Evolutionary conservation across 495 filamentous ascomycete species (phyloP).

Genomic region (Aspergillus homomorphus): DNA sequence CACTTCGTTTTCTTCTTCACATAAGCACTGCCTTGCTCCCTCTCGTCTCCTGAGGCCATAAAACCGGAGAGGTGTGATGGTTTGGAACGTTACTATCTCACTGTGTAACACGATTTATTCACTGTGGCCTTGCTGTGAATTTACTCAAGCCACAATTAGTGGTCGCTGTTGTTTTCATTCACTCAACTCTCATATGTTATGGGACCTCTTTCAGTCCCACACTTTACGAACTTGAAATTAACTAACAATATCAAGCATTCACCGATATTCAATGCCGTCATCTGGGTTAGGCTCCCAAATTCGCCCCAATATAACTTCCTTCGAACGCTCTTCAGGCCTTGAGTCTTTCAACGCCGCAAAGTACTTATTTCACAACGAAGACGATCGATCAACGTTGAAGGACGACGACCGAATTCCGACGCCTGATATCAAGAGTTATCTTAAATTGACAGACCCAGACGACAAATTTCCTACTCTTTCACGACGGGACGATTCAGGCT

Average conservation of each 20-base stretch:
- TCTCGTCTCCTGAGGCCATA: slow-evolving; percentile 7
- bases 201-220: background rate
- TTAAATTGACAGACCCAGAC: slow-evolving; percentile 71
- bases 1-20: slow-evolving; percentile 9
- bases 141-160: slow-evolving; percentile 15
- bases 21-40: slow-evolving; percentile 15
- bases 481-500: slow-evolving; percentile 62
- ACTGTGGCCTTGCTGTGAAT: slow-evolving; percentile 16
- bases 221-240: background rate
- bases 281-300: slow-evolving; percentile 59
- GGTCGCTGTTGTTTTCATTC: slow-evolving; percentile 9
- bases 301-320: slow-evolving; percentile 47
- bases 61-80: background rate
- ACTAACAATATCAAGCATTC: slow-evolving; percentile 51
- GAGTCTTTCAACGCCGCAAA: slow-evolving; percentile 74
- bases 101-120: background rate
- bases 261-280: slow-evolving; percentile 88
- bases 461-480: slow-evolving; percentile 82
- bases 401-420: slow-evolving; percentile 54
- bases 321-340: slow-evolving; percentile 45
- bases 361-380: slow-evolving; percentile 83
- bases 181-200: slow-evolving; percentile 7
- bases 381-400: slow-evolving; percentile 50
- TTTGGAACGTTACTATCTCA: background rate
- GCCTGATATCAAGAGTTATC: slow-evolving; percentile 62